Evolutionary conservation across 2,329 filamentous ascomycete species (phyloP), one percentile per base, ranked within the genome.

Genomic region (Bipolaris bicolor): DNA sequence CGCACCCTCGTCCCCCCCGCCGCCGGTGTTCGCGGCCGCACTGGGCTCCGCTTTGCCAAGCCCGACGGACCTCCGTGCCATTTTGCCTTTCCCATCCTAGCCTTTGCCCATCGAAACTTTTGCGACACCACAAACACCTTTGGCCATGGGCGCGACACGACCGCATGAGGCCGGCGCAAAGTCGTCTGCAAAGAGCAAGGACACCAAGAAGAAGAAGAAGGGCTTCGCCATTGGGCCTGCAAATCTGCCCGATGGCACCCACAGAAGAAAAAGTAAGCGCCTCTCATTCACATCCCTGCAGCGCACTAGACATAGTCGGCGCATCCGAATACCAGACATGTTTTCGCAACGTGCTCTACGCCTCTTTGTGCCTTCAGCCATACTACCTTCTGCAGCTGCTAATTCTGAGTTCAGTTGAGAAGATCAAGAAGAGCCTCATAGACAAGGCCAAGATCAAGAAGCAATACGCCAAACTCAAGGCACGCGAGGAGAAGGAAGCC

Each of bases 361-460:
- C 44, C 20, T n/a, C 11, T 16, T 13, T 43, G 3, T 16, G n/a
- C 13, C 46, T n/a, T 22, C 15, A 15, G 1, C 9, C 5, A 5
- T 6, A 22, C 3, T 20, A n/a, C 15, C n/a, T 7, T 16, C 10
- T 29, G 20, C 22, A 24, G 16, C 37, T 54, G 24, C 46, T 67
- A 48, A 64, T 48, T 43, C 9, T 13, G 18, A 10, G 16, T 34
- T 39, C 69, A 94, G 91, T 90, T 56, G 87, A 91, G 76, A 94
- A 94, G 77, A 95, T 97, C 72, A 98, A 98, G 78, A 85, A 89
- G 64, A 86, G 90, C 64, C 81, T 97, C 54, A 97, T 98, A 69
- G 87, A 92, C 76, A 96, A 95, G 76, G 92, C 93, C 59, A 97
- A 97, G 78, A 83, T 97, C 61, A 95, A 94, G 79, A 96, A 97